A percentile compares a stretch with the other conserved stretches of the same genome.
phyloP scores from a whole-genome alignment of 495 filamentous ascomycete genomes.

The Daldinia caldariorum region DNA sequence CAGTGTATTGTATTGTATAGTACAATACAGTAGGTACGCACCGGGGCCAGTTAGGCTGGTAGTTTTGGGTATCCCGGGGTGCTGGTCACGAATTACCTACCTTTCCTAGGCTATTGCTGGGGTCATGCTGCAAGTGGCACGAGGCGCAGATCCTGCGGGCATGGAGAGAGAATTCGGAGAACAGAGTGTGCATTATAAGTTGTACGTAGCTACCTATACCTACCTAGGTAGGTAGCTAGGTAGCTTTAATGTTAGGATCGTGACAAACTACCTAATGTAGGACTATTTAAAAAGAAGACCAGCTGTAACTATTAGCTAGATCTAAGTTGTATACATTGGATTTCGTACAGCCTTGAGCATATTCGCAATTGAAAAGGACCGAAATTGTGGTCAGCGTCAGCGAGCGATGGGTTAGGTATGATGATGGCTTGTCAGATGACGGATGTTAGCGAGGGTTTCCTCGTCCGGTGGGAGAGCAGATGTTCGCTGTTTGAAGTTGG shows the following conservation, averaged over 20 bases:
- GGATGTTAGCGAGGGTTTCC: constrained; percentile 19
- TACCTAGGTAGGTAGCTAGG: too few relatives aligned
- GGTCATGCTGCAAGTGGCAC: constrained; percentile 36
- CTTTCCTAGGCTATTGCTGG: constrained; percentile 37
- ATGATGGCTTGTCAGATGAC: constrained; percentile 21
- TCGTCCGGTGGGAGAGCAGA: constrained; percentile 32
- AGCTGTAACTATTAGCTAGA: too few relatives aligned
- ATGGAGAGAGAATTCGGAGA: constrained; percentile 25
- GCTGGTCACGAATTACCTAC: constrained; percentile 34
- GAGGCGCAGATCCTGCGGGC: constrained; percentile 37
- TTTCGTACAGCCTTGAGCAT: constrained; percentile 11
- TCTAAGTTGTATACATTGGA: not conserved
- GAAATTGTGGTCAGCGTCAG: constrained; percentile 38
- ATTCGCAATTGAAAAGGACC: constrained; percentile 28
- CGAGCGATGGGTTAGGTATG: constrained; percentile 34
- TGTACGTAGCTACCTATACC: constrained; percentile 7
- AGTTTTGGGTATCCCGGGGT: constrained; percentile 31
- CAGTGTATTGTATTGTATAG: too few relatives aligned
- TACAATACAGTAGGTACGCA: constrained; percentile 6
- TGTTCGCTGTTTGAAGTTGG: constrained; percentile 8
- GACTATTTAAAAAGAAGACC: not conserved
- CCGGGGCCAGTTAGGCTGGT: constrained; percentile 28
- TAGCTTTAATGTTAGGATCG: not conserved
- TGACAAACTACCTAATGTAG: not conserved
- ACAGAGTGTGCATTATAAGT: not conserved